Conservation (phyloP, 2,329 filamentous ascomycete species). For the Alternaria viburni region DNA sequence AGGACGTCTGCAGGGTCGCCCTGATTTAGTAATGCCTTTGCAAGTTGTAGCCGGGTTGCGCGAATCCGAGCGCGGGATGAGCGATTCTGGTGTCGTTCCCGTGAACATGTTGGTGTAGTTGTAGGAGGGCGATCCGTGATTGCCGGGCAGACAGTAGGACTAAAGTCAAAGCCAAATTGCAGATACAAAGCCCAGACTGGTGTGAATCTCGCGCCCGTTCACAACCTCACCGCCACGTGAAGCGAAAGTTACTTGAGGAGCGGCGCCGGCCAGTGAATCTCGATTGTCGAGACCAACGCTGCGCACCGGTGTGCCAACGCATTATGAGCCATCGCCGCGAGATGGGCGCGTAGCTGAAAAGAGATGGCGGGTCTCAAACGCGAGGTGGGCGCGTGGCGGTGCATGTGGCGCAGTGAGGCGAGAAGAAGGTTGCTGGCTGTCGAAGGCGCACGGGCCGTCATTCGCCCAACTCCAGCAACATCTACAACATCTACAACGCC, state of each 20-base stretch:
- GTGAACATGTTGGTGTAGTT: slow-evolving; percentile 35
- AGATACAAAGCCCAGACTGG: background rate
- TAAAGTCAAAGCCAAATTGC: background rate
- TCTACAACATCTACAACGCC: no score
- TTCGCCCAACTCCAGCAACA: no score
- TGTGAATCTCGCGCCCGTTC: background rate
- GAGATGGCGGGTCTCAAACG: slow-evolving; percentile 26
- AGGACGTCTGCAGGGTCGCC: slow-evolving; percentile 81
- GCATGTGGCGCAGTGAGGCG: slow-evolving; percentile 5
- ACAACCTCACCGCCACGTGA: slow-evolving; percentile 8
- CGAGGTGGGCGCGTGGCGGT: slow-evolving; percentile 25
- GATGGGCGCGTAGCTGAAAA: slow-evolving; percentile 22
- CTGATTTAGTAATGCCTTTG: slow-evolving; percentile 81
- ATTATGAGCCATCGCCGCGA: slow-evolving; percentile 18
- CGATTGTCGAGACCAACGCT: background rate
- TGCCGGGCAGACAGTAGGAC: background rate
- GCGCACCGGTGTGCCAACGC: slow-evolving; percentile 9
- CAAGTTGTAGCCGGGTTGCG: slow-evolving; percentile 85
- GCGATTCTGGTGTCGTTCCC: slow-evolving; percentile 74
- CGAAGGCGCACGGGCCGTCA: background rate
- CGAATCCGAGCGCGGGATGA: slow-evolving; percentile 80
- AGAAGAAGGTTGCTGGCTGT: background rate
- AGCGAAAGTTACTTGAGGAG: background rate
- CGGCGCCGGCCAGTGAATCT: background rate
- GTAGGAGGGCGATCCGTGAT: background rate